Percentiles rank a stretch among this genome's conserved stretches.
Evolutionary conservation across 2,329 filamentous ascomycete genomes (phyloP).

Genomic region (Colletotrichum theobromicola): DNA sequence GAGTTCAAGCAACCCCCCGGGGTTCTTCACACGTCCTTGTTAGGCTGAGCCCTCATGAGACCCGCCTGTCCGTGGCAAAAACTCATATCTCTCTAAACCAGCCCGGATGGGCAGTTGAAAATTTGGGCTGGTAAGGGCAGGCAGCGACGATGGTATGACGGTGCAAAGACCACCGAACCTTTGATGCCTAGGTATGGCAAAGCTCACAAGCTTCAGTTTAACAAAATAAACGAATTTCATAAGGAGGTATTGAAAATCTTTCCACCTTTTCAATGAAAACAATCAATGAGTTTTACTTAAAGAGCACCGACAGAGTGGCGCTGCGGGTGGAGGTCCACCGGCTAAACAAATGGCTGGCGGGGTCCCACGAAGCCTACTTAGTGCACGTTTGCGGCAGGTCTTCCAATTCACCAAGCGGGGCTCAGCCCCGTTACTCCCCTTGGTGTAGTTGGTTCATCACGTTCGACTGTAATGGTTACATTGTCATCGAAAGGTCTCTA

Average conservation of each 20-base stretch:
- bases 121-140: background rate
- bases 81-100: background rate
- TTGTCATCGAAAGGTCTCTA: conserved; percentile 10
- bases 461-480: background rate
- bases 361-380: accelerated
- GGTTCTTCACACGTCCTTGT: background rate
- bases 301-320: background rate
- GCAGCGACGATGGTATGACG: background rate
- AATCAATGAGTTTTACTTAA: background rate
- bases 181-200: background rate
- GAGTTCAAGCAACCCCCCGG: background rate
- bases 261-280: background rate
- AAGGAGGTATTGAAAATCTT: background rate
- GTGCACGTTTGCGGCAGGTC: accelerated
- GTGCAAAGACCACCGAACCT: background rate
- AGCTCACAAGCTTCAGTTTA: background rate
- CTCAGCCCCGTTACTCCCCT: background rate
- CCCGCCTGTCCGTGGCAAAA: background rate
- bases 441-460: background rate
- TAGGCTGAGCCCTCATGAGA: background rate
- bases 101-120: background rate
- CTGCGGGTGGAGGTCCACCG: background rate
- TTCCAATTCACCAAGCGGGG: background rate
- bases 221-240: background rate
- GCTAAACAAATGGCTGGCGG: too few relatives aligned